phyloP scores from a whole-genome alignment of 1,284 basidiomycete genomes.

The Leccinum glutinopallens region DNA sequence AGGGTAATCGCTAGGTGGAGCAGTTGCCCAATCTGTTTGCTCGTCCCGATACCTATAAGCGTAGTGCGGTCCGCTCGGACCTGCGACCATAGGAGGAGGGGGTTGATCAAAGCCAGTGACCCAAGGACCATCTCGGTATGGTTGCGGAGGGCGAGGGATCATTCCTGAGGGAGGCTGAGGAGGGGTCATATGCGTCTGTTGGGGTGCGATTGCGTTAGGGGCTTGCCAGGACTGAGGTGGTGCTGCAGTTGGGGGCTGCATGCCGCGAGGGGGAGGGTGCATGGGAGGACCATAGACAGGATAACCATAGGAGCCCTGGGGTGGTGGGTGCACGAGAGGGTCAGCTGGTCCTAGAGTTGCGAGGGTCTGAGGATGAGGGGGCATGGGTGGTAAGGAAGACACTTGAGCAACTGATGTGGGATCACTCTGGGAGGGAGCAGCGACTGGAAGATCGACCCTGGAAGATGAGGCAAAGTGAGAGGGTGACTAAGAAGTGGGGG shows the following conservation, averaged over 20 bases:
- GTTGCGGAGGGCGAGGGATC: conserved; percentile 47
- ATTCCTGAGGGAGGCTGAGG: conserved; percentile 44
- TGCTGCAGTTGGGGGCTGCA: conserved; percentile 48
- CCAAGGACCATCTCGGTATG: conserved; percentile 55
- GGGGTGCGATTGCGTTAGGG: conserved; percentile 58
- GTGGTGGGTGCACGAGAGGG: conserved; percentile 35
- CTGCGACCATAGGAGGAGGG: conserved; percentile 47
- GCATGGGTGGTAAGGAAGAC: conserved; percentile 32
- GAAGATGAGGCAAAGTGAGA: conserved; percentile 12
- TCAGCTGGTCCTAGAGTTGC: conserved; percentile 34
- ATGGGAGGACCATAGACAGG: conserved; percentile 48
- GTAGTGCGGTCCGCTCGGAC: conserved; percentile 44
- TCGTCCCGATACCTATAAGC: conserved; percentile 64
- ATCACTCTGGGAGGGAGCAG: conserved; percentile 39
- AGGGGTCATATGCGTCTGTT: conserved; percentile 61
- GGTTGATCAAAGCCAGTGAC: conserved; percentile 46
- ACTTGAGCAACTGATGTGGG: conserved; percentile 28
- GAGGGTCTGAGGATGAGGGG: conserved; percentile 35
- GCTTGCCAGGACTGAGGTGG: conserved; percentile 66
- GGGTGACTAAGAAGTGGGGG: neutral
- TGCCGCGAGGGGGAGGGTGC: conserved; percentile 43
- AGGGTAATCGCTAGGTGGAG: conserved; percentile 48
- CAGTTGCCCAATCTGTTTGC: conserved; percentile 49
- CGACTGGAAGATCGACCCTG: conserved; percentile 36
- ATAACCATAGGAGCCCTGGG: conserved; percentile 45